A percentile compares a stretch with the other conserved stretches of the same genome.
phyloP scores from a whole-genome alignment of 345 rosid species.

The Euphorbia pulcherrima region DNA sequence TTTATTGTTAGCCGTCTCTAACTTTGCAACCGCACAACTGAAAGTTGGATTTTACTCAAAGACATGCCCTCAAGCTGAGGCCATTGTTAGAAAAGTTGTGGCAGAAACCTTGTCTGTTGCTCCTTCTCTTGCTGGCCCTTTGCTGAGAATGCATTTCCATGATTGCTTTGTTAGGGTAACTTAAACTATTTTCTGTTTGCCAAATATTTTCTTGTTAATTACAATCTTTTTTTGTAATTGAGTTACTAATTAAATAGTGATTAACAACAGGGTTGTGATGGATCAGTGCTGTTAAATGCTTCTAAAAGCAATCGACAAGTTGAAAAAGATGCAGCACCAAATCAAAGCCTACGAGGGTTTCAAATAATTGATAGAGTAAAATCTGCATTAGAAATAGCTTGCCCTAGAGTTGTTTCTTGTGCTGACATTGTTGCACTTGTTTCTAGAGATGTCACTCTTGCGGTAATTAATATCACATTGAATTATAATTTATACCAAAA shows the following conservation, averaged over 20 bases:
- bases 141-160: constrained; percentile 73
- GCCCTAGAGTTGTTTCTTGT: constrained; percentile 79
- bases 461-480: constrained; percentile 27
- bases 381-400: constrained; percentile 51
- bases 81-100: constrained; percentile 32
- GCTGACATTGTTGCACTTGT: constrained; percentile 66
- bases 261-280: constrained; percentile 71
- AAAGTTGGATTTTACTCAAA: constrained; percentile 52
- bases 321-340: constrained; percentile 53
- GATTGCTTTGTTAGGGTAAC: constrained; percentile 73
- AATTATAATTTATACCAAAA: neutral
- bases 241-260: too few relatives aligned
- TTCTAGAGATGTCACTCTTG: constrained; percentile 47
- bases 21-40: constrained; percentile 36
- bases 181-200: neutral
- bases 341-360: constrained; percentile 55
- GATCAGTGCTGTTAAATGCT: constrained; percentile 59
- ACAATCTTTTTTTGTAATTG: too few relatives aligned
- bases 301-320: constrained; percentile 25
- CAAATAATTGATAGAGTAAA: constrained; percentile 55
- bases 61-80: constrained; percentile 49
- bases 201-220: too few relatives aligned
- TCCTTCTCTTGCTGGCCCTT: constrained; percentile 49
- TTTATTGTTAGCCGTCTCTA: constrained; percentile 19
- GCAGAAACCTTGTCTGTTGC: constrained; percentile 32